Evolutionary conservation across 78 protist species (phyloP).

Genomic region (Acrasis kona): DNA sequence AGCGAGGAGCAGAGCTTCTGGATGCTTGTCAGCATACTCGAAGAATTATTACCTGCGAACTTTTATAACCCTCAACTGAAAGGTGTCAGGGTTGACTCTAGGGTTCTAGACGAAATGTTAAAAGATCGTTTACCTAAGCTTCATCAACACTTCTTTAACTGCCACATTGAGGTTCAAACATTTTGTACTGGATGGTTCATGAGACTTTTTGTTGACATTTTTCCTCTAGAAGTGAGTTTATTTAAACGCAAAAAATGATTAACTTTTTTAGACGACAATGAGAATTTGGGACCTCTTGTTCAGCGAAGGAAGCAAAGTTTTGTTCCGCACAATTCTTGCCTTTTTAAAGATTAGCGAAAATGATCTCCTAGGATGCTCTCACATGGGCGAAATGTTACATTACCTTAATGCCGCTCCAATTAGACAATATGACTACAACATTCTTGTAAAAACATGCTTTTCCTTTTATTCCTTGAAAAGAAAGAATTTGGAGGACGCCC

Average conservation of each 20-base stretch:
- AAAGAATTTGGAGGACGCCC: neutral
- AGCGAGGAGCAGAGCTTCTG: conserved; percentile 76
- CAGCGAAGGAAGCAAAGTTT: conserved; percentile 49
- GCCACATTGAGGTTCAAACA: conserved; percentile 22
- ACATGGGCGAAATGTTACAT: neutral
- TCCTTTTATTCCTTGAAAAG: neutral
- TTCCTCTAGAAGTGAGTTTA: conserved; percentile 43
- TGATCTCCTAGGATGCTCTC: neutral
- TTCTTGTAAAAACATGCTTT: neutral
- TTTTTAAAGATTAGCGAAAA: conserved; percentile 7
- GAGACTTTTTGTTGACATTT: conserved; percentile 37
- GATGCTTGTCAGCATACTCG: conserved; percentile 53
- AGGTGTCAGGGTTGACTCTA: conserved; percentile 48
- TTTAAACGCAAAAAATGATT: neutral
- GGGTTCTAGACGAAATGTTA: conserved; percentile 37
- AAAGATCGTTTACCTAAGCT: conserved; percentile 24
- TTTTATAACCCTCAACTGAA: conserved; percentile 43
- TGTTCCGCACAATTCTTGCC: conserved; percentile 45
- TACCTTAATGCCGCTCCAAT: neutral
- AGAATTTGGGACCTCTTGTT: conserved; percentile 64
- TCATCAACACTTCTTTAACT: conserved; percentile 5
- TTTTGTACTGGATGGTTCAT: conserved; percentile 55
- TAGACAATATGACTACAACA: neutral
- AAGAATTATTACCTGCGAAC: conserved; percentile 46
- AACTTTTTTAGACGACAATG: conserved; percentile 34